Base-by-base conservation (phyloP, 2,329 filamentous ascomycete genomes). In the Apiospora saccharicola region DNA sequence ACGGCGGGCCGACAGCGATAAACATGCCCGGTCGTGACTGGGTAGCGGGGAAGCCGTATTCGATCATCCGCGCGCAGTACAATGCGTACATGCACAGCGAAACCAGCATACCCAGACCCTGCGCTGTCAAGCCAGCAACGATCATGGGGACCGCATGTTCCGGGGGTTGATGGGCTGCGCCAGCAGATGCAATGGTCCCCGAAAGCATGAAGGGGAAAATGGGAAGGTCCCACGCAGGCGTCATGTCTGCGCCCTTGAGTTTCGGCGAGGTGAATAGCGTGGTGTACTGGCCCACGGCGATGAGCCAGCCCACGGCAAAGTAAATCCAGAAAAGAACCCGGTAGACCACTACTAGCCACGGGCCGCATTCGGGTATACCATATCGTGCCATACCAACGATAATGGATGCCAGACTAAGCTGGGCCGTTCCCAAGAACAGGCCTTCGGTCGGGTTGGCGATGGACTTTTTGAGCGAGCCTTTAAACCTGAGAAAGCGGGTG, bases 371-470 rank as follows among this genome's bases (percentile, higher is more conserved):
- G 41, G 83, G 82, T 4, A 83, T 78, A 34, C 77, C 77, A 70
- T 80, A 80, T 69, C 82, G 81, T 57, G 83, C 82, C 19, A 83
- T 83, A 24, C 82, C 81, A 4, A 80, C 79, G 70, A 85, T 83
- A 75, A 85, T 84, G 13, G 82, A 84, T 4, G 83, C 86, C 76
- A 86, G 81, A 5, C 84, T 83, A 10, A 80, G 74, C 0, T 75
- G 76, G 16, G 78, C 77, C 12, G 78, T 80, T 3, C 82, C 82
- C 24, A 87, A 78, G 77, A 87, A 87, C 8, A 87, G 81, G 1
- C 84, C 84, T 77, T 90, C 88, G n/a, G 82, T 83, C 7, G 87
- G 86, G 72, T 87, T 85, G 0, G 81, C 83, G 30, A 88, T 79
- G 0, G 86, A 86, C 68, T 79, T 79, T 26, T 81, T 82, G 69